These are phyloP conservation scores for Syzygium jambos DNA, from an alignment of 345 rosid species.

Conservation along the genomic window DNA sequence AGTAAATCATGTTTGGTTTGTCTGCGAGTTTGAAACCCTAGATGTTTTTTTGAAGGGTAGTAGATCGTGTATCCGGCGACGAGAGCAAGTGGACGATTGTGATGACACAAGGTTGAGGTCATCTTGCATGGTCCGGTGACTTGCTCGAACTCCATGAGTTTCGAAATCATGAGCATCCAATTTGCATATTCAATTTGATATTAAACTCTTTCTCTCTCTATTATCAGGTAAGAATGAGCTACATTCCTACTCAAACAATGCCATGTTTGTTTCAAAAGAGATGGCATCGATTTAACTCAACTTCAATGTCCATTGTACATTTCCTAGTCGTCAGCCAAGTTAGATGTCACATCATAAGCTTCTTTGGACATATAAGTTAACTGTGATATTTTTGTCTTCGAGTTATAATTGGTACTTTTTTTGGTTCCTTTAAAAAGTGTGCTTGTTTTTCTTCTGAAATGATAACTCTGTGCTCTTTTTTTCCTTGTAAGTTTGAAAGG, in stretches of 20 bases:
- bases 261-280: not conserved
- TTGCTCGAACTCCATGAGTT: not conserved
- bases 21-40: not conserved
- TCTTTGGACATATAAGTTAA: not conserved
- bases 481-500: not conserved
- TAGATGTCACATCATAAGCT: not conserved
- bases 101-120: not conserved
- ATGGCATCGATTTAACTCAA: not conserved
- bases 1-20: not conserved
- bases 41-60: not conserved
- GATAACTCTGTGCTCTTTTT: not conserved
- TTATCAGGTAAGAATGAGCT: not conserved
- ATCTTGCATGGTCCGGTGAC: not conserved
- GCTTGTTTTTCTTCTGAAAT: not conserved
- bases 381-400: not conserved
- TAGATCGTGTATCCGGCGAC: not conserved
- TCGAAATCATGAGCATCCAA: not conserved
- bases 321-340: not conserved
- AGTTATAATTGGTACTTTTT: not conserved
- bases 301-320: not conserved
- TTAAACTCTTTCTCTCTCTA: not conserved
- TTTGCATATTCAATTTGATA: not conserved
- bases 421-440: not conserved
- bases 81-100: not conserved
- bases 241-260: not conserved